Evolutionary conservation across 345 rosid genomes (phyloP).

Genomic region (Hibiscus syriacus): DNA sequence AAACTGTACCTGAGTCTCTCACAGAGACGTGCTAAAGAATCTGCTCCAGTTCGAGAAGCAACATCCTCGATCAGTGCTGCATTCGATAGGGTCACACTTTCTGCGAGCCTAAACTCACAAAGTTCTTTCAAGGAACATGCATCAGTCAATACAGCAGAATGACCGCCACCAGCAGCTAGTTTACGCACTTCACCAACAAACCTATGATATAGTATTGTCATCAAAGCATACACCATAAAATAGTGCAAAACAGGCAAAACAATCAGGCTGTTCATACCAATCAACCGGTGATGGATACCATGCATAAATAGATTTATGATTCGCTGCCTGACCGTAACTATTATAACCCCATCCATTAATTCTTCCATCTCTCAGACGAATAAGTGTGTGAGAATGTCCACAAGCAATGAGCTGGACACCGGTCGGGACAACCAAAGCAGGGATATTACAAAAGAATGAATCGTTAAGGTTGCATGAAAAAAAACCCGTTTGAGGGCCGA

Average conservation of each 20-base stretch:
- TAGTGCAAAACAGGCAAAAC: constrained; percentile 9
- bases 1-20: constrained; percentile 62
- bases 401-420: constrained; percentile 83
- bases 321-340: constrained; percentile 94
- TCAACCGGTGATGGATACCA: constrained; percentile 98
- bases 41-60: constrained; percentile 75
- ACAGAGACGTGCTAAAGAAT: constrained; percentile 90
- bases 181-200: constrained; percentile 89
- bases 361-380: constrained; percentile 63
- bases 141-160: constrained; percentile 87
- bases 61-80: constrained; percentile 75
- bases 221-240: constrained; percentile 10
- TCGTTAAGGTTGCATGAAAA: constrained; percentile 59
- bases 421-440: constrained; percentile 59
- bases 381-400: constrained; percentile 89
- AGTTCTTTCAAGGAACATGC: constrained; percentile 91
- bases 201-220: constrained; percentile 35
- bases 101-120: constrained; percentile 90
- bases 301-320: constrained; percentile 77
- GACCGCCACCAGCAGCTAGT: constrained; percentile 97
- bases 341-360: constrained; percentile 98
- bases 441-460: constrained; percentile 63
- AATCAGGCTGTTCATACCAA: constrained; percentile 45
- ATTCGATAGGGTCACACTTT: constrained; percentile 54
- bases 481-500: constrained; percentile 70